phyloP scores from a whole-genome alignment of 1,284 basidiomycete genomes.

The Boletus semigastroideus region DNA sequence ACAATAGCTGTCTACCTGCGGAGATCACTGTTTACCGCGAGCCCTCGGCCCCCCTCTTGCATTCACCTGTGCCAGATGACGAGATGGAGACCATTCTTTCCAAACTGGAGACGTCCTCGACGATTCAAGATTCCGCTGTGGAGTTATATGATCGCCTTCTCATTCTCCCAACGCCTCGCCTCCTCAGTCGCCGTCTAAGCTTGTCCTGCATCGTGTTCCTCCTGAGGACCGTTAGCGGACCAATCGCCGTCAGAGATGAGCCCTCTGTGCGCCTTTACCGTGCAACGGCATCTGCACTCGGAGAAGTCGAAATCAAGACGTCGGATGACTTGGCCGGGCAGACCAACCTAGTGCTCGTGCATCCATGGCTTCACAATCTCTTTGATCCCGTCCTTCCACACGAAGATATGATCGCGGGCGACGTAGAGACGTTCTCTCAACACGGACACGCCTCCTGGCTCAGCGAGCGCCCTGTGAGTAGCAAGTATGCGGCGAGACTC shows the following conservation, averaged over 20 bases:
- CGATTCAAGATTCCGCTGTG: constrained; percentile 9
- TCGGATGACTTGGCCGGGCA: constrained; percentile 8
- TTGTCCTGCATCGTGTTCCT: constrained; percentile 17
- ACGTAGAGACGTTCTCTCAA: constrained; percentile 2
- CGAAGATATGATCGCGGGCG: constrained; percentile 20
- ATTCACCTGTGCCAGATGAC: constrained; percentile 5
- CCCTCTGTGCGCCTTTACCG: constrained; percentile 11
- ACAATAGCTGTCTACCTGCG: constrained; percentile 23
- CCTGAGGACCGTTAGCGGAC: constrained; percentile 11
- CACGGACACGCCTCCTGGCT: not conserved
- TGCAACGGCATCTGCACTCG: constrained; percentile 10
- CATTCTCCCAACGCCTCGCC: constrained; percentile 13
- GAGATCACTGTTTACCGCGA: constrained; percentile 20
- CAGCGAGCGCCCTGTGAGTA: not conserved
- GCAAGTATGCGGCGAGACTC: not conserved
- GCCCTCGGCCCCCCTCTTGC: constrained; percentile 5
- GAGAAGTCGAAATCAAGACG: constrained; percentile 13
- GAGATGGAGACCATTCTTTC: constrained; percentile 11
- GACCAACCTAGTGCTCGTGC: constrained; percentile 22
- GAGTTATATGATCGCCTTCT: constrained; percentile 17
- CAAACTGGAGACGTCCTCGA: constrained; percentile 1
- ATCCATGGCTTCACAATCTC: constrained; percentile 21
- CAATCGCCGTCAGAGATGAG: not conserved
- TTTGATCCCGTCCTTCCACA: constrained; percentile 19
- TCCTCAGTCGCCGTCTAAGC: constrained; percentile 19